phyloP scores from a whole-genome alignment of 495 filamentous ascomycete genomes.

The Neurospora intermedia region DNA sequence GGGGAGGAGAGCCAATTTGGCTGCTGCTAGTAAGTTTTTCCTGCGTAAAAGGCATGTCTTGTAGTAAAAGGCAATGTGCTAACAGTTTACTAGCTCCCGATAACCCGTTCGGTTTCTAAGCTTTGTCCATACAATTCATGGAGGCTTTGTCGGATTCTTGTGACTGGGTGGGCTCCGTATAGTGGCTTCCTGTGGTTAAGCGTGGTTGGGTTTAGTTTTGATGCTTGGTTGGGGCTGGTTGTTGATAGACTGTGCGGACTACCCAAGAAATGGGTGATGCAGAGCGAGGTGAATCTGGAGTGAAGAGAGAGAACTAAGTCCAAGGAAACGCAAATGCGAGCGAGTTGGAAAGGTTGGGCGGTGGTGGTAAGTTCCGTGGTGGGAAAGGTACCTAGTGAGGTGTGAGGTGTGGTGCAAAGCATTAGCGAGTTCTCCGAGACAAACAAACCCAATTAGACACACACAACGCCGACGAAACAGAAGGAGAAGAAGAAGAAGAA shows the following conservation, averaged over 20 bases:
- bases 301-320: neutral
- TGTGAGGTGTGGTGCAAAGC: neutral
- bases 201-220: neutral
- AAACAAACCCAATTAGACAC: neutral
- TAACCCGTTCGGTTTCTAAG: constrained; percentile 18
- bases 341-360: neutral
- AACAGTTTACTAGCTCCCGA: constrained; percentile 9
- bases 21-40: constrained; percentile 75
- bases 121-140: neutral
- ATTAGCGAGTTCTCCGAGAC: neutral
- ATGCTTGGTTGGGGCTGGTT: neutral
- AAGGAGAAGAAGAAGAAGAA: neutral
- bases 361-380: neutral
- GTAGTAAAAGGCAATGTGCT: neutral
- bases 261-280: neutral
- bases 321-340: neutral
- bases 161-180: neutral
- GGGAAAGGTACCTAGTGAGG: neutral
- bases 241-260: neutral
- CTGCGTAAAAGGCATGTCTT: neutral
- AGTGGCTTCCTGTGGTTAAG: neutral
- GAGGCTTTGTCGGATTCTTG: neutral
- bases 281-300: neutral
- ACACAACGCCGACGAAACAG: neutral
- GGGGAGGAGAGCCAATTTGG: constrained; percentile 77